Evolutionary conservation across 1,284 basidiomycete genomes (phyloP), one percentile per base, ranked within the genome.

Genomic region (Trichosporon sp.): DNA sequence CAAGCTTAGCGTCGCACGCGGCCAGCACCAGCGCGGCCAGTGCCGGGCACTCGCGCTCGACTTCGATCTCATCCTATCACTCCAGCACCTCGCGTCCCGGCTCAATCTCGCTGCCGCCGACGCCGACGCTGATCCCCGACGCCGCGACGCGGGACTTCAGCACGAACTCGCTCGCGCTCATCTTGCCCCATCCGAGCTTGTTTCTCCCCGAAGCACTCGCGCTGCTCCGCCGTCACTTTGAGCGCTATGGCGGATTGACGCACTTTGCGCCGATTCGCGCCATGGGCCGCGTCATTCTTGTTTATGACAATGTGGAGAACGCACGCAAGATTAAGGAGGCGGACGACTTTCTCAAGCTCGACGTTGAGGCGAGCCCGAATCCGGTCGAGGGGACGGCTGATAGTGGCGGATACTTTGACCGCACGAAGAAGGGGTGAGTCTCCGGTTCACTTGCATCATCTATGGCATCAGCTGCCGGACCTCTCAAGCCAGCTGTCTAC

Each of bases 211-310:
- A 84, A 0, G 84, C 91, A 56, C 83, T 92, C 16, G 77, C 84
- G n/a, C 84, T 89, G 5, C 82, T 94, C 29, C 84, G 82, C 52
- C 79, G 83, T 19, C 87, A 92, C 72, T 94, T 94, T 74, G 82
- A 82, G 4, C 76, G 82, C 0, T 92, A 88, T 73, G 94, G 93
- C 16, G 80, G 83, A 31, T 85, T 96, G 19, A 87, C 89, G 72
- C 85, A 89, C 71, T 96, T 92, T 92, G 91, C 90, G 1, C 91
- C 92, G 7, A 80, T 96, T 10, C 85, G 85, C n/a, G 86, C 86
- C 2, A 90, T 95, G 72, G 86, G 87, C 0, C 84, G 93, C 21
- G 88, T 92, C 33, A 86, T 96, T 54, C 79, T 93, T 31, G 91
- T 95, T 0, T 96, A 88, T 74, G 83, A 84, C 27, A 75, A 80